These are phyloP conservation scores for Parasarocladium wereldwijsianum DNA, from an alignment of 2,329 filamentous ascomycete species.

Conservation along the genomic window DNA sequence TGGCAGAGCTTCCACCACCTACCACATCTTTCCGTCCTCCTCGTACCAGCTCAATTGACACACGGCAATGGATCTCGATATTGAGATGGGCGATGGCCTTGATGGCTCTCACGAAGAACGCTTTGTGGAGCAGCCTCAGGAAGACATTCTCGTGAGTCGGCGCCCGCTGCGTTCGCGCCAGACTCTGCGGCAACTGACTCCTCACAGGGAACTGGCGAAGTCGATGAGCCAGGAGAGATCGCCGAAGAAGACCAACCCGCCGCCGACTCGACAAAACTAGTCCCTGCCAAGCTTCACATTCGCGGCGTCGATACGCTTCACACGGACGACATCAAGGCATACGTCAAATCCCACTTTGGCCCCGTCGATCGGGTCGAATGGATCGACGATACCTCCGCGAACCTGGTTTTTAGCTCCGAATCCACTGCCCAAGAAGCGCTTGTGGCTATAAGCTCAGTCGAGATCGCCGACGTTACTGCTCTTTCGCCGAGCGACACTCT, in stretches of 20 bases:
- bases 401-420: conserved; percentile 58
- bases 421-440: conserved; percentile 38
- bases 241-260: conserved; percentile 17
- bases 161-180: neutral
- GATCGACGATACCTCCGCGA: conserved; percentile 88
- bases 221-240: conserved; percentile 23
- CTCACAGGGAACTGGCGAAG: conserved; percentile 19
- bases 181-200: neutral
- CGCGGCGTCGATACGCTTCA: conserved; percentile 71
- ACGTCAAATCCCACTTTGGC: conserved; percentile 53
- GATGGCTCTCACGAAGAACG: conserved; percentile 17
- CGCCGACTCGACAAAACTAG: conserved; percentile 13
- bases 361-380: conserved; percentile 60
- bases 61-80: conserved; percentile 51
- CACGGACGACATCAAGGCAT: conserved; percentile 65
- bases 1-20: no score
- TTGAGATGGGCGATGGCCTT: conserved; percentile 55
- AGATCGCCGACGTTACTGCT: conserved; percentile 37
- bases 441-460: conserved; percentile 32
- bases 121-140: conserved; percentile 12
- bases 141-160: conserved; percentile 21
- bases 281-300: conserved; percentile 58
- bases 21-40: no score
- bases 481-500: conserved; percentile 49
- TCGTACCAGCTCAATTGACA: no score